Evolutionary conservation across 2,329 filamentous ascomycete genomes (phyloP).

Genomic region (Rutstroemia sp.): DNA sequence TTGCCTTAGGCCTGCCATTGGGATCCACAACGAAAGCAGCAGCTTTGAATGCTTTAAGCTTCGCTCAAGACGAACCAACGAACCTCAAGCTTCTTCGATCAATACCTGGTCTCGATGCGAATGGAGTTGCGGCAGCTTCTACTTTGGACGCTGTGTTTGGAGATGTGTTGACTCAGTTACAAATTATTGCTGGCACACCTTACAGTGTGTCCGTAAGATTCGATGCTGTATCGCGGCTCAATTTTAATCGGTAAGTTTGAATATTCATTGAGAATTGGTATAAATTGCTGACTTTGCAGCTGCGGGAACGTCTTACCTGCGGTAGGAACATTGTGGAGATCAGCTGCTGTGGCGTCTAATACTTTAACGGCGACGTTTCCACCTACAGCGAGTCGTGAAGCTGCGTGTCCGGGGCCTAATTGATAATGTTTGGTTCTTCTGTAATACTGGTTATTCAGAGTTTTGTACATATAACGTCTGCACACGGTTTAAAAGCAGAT

Average conservation of each 20-base stretch:
- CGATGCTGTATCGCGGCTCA: neutral
- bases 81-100: slow-evolving; percentile 4
- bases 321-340: slow-evolving; percentile 10
- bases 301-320: slow-evolving; percentile 10
- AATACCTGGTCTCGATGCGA: slow-evolving; percentile 2
- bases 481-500: too few species aligned
- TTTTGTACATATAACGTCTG: too few species aligned
- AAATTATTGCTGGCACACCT: slow-evolving; percentile 4
- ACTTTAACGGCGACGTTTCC: slow-evolving; percentile 6
- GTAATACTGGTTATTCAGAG: too few species aligned
- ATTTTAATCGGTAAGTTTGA: neutral
- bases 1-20: slow-evolving; percentile 1
- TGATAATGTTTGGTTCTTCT: neutral
- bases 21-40: neutral
- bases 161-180: slow-evolving; percentile 7
- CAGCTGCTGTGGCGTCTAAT: slow-evolving; percentile 8
- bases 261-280: neutral
- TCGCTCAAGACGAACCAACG: slow-evolving; percentile 9
- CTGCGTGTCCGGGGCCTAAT: slow-evolving; percentile 3
- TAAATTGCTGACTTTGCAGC: neutral
- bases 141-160: slow-evolving; percentile 7
- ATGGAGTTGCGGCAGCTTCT: neutral
- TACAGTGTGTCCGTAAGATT: slow-evolving; percentile 3
- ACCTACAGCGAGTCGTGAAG: slow-evolving; percentile 8
- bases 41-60: slow-evolving; percentile 4